phyloP scores from a whole-genome alignment of 495 filamentous ascomycete species.

The Aspergillus ostianus region DNA sequence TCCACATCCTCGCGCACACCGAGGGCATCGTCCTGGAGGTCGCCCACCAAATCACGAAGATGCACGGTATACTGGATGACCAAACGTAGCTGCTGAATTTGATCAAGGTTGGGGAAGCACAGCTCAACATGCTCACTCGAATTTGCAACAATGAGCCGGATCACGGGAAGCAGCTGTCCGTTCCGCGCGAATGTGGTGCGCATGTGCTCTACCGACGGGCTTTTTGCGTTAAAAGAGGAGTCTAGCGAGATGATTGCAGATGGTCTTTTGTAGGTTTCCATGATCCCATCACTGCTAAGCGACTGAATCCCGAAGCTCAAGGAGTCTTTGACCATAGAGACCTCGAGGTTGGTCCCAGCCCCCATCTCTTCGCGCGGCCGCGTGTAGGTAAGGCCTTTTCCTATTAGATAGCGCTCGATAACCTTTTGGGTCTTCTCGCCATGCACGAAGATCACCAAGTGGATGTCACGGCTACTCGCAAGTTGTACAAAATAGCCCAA shows the following conservation, averaged over 20 bases:
- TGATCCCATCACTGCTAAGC: conserved; percentile 35
- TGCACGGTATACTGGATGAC: conserved; percentile 40
- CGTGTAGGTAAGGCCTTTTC: conserved; percentile 45
- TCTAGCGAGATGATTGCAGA: conserved; percentile 55
- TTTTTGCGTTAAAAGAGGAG: conserved; percentile 42
- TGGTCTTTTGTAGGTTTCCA: conserved; percentile 41
- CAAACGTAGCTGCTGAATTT: conserved; percentile 36
- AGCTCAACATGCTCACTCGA: conserved; percentile 57
- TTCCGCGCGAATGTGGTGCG: conserved; percentile 43
- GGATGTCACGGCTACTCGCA: conserved; percentile 36
- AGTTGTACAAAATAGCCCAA: conserved; percentile 50
- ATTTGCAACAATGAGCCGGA: conserved; percentile 52
- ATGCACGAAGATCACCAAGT: conserved; percentile 48
- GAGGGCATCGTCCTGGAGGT: conserved; percentile 47
- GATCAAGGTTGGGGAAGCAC: conserved; percentile 45
- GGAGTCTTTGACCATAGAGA: conserved; percentile 35
- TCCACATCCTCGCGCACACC: conserved; percentile 45
- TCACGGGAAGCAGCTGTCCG: conserved; percentile 45
- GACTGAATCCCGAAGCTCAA: conserved; percentile 51
- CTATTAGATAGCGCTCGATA: conserved; percentile 51
- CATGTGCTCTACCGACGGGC: conserved; percentile 39
- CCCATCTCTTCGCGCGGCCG: conserved; percentile 42
- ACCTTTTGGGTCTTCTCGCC: conserved; percentile 44
- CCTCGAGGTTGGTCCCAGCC: conserved; percentile 27
- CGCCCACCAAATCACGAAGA: conserved; percentile 45